Percentiles rank a stretch among this genome's conserved stretches.
phyloP scores from a whole-genome alignment of 768 basidiomycete species.

The Gautieria morchelliformis region DNA sequence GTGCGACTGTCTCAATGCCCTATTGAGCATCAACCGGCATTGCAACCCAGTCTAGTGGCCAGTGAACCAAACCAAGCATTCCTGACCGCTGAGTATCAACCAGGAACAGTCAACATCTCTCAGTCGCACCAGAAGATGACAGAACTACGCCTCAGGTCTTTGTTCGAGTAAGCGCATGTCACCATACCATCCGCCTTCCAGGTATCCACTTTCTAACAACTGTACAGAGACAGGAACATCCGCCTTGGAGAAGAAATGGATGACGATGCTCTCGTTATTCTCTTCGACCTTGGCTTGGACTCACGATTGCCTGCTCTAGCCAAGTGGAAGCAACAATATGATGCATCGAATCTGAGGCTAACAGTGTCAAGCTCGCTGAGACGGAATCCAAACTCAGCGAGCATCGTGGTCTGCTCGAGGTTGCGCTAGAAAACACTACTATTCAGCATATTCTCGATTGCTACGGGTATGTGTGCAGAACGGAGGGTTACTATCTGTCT shows the following conservation, averaged over 20 bases:
- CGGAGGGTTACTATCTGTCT: neutral
- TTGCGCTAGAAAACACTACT: neutral
- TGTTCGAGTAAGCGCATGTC: too few relatives aligned
- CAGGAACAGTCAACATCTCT: neutral
- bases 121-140: neutral
- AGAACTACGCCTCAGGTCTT: too few relatives aligned
- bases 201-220: too few relatives aligned
- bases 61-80: constrained; percentile 35
- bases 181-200: too few relatives aligned
- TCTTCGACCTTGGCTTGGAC: constrained; percentile 22
- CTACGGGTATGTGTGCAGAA: constrained; percentile 9
- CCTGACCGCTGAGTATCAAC: constrained; percentile 22
- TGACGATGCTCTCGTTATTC: constrained; percentile 18
- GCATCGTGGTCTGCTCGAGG: neutral
- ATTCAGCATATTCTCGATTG: constrained; percentile 14
- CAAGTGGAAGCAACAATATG: constrained; percentile 16
- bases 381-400: neutral
- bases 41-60: constrained; percentile 23
- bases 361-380: neutral
- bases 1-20: neutral
- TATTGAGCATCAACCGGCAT: neutral
- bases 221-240: constrained; percentile 9
- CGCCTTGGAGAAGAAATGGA: constrained; percentile 17
- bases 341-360: neutral
- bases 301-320: constrained; percentile 18